phyloP scores from a whole-genome alignment of 1,139 yeast genomes.

The Diutina ranongensis region DNA sequence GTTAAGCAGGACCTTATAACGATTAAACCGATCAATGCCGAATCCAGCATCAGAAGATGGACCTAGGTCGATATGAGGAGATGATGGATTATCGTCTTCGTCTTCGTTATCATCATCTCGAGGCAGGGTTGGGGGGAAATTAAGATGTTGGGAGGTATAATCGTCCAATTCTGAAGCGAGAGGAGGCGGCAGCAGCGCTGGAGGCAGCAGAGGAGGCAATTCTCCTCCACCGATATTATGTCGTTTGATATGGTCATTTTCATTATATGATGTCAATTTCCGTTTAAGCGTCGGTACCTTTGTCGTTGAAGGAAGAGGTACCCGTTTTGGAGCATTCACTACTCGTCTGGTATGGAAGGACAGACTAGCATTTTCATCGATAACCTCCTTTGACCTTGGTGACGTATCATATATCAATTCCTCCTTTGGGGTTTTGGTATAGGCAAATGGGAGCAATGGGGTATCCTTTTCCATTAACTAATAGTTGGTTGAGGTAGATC shows the following conservation, averaged over 20 bases:
- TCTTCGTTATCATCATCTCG: not conserved
- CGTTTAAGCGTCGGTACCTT: conserved; percentile 29
- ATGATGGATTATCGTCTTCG: not conserved
- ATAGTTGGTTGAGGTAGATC: no score
- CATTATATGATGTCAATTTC: conserved; percentile 33
- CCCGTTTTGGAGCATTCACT: conserved; percentile 11
- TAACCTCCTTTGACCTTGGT: conserved; percentile 22
- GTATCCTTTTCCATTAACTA: conserved; percentile 26
- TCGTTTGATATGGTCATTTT: conserved; percentile 32
- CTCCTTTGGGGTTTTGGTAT: conserved; percentile 18
- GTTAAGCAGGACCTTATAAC: conserved; percentile 21
- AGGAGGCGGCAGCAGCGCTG: conserved; percentile 7
- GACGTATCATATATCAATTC: conserved; percentile 21
- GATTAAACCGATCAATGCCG: conserved; percentile 34
- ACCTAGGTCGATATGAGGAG: conserved; percentile 13
- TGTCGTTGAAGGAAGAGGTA: conserved; percentile 15
- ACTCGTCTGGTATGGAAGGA: conserved; percentile 20
- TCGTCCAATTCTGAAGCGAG: not conserved
- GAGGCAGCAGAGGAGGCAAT: conserved; percentile 11
- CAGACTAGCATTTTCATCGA: conserved; percentile 30
- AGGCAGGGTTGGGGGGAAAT: conserved; percentile 1
- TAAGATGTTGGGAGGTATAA: not conserved
- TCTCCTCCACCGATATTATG: not conserved
- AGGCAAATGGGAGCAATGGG: conserved; percentile 37
- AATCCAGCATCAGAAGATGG: conserved; percentile 30